These are phyloP conservation scores for Penicillium sp. DNA, from an alignment of 2,329 filamentous ascomycete species.

Conservation along the genomic window DNA sequence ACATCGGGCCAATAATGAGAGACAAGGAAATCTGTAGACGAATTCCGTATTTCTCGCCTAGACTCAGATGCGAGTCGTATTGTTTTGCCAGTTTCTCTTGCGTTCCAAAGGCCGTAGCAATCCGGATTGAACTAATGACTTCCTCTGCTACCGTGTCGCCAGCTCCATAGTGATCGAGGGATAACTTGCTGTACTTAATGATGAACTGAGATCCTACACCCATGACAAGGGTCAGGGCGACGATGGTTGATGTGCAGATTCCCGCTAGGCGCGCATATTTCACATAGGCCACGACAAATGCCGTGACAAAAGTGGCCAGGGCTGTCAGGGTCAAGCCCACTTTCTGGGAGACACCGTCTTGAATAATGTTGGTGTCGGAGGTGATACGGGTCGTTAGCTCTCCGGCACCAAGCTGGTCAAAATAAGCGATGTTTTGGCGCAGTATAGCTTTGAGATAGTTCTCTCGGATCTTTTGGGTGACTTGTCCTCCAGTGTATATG, in stretches of 20 bases:
- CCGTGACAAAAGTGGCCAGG: conserved; percentile 78
- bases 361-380: conserved; percentile 87
- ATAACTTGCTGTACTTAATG: conserved; percentile 76
- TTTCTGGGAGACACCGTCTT: conserved; percentile 92
- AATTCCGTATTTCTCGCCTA: conserved; percentile 74
- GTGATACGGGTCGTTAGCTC: conserved; percentile 95
- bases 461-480: conserved; percentile 75
- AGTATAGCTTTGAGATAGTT: conserved; percentile 82
- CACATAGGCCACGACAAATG: conserved; percentile 86
- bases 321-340: conserved; percentile 75
- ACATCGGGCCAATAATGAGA: conserved; percentile 80
- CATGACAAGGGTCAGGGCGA: conserved; percentile 78
- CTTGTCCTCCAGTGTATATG: conserved; percentile 81
- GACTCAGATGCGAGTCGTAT: conserved; percentile 73
- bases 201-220: conserved; percentile 71
- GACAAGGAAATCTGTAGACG: conserved; percentile 72
- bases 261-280: conserved; percentile 92
- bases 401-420: conserved; percentile 88
- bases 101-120: conserved; percentile 88
- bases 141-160: conserved; percentile 91
- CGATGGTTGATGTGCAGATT: conserved; percentile 78
- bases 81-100: conserved; percentile 84
- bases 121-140: conserved; percentile 89
- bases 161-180: conserved; percentile 74
- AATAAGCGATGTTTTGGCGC: conserved; percentile 87